Conservation (phyloP, 2,329 filamentous ascomycete genomes). For the Fusarium mexicanum region DNA sequence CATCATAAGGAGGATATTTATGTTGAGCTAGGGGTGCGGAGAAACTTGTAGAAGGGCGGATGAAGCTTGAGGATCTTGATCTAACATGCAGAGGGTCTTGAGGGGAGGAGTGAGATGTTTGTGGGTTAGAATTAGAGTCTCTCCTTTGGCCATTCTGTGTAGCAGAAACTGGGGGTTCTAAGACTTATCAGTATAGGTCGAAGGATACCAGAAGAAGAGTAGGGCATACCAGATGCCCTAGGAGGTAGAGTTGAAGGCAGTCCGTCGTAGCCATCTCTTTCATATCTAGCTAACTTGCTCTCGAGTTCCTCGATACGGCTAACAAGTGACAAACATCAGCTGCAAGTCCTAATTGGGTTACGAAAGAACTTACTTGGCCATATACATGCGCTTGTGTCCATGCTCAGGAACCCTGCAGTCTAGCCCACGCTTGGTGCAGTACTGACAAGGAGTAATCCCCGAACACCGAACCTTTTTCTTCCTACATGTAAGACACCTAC, state of each 20-base stretch:
- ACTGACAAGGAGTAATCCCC: conserved; percentile 41
- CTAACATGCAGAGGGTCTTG: conserved; percentile 27
- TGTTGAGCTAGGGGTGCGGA: conserved; percentile 25
- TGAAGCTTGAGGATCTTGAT: conserved; percentile 38
- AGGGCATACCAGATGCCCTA: conserved; percentile 21
- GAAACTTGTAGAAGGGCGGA: conserved; percentile 40
- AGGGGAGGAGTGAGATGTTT: conserved; percentile 33
- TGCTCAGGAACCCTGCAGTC: conserved; percentile 42
- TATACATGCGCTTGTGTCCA: conserved; percentile 43
- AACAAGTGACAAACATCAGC: not conserved
- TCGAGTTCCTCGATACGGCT: conserved; percentile 43
- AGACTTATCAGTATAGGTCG: conserved; percentile 2
- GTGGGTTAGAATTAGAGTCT: conserved; percentile 15
- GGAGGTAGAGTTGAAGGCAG: conserved; percentile 16
- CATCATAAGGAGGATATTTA: conserved; percentile 14
- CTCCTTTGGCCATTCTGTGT: conserved; percentile 2
- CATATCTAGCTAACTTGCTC: conserved; percentile 39
- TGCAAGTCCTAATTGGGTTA: not conserved
- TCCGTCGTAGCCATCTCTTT: conserved; percentile 32
- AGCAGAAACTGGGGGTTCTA: conserved; percentile 8
- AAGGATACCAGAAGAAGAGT: not conserved
- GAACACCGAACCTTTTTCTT: conserved; percentile 44
- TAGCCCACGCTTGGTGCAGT: conserved; percentile 40
- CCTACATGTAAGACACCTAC: conserved; percentile 41
- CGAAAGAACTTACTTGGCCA: conserved; percentile 35